These are phyloP conservation scores for Hypsizygus marmoreus DNA, from an alignment of 768 basidiomycete genomes.

Conservation along the genomic window DNA sequence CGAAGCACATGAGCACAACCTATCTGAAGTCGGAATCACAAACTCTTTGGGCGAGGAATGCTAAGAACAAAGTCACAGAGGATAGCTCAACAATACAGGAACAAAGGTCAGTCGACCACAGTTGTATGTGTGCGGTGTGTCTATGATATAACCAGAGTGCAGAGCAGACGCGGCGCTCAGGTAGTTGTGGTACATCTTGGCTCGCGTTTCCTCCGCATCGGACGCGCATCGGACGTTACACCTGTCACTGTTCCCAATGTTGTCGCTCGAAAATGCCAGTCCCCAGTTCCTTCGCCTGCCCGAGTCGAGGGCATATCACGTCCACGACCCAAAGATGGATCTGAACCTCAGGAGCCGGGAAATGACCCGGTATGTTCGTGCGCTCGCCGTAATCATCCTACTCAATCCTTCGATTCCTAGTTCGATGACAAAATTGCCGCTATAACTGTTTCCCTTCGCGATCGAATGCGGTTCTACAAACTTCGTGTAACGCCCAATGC, in stretches of 20 bases:
- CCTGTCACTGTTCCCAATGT: constrained; percentile 71
- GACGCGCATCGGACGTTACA: constrained; percentile 75
- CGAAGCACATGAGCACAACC: constrained; percentile 75
- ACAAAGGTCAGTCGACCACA: constrained; percentile 42
- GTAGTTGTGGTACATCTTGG: constrained; percentile 82
- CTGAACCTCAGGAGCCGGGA: constrained; percentile 12
- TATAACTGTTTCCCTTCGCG: constrained; percentile 71
- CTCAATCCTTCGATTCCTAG: constrained; percentile 32
- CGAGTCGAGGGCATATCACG: constrained; percentile 57
- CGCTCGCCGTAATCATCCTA: background rate
- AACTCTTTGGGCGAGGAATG: constrained; percentile 72
- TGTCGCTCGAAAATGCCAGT: constrained; percentile 65
- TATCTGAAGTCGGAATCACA: constrained; percentile 81
- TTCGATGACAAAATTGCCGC: constrained; percentile 77
- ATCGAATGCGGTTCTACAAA: constrained; percentile 87
- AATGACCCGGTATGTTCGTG: constrained; percentile 58
- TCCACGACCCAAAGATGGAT: constrained; percentile 42
- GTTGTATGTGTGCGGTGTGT: constrained; percentile 3
- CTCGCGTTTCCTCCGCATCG: constrained; percentile 71
- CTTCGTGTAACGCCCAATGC: constrained; percentile 73
- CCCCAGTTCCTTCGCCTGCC: constrained; percentile 41
- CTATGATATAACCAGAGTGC: constrained; percentile 29
- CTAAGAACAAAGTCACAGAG: constrained; percentile 50
- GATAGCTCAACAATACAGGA: constrained; percentile 43
- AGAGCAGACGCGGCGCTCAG: constrained; percentile 69